These are phyloP conservation scores for Aspergillus nomiae DNA, from an alignment of 2,329 filamentous ascomycete genomes.

Conservation along the genomic window DNA sequence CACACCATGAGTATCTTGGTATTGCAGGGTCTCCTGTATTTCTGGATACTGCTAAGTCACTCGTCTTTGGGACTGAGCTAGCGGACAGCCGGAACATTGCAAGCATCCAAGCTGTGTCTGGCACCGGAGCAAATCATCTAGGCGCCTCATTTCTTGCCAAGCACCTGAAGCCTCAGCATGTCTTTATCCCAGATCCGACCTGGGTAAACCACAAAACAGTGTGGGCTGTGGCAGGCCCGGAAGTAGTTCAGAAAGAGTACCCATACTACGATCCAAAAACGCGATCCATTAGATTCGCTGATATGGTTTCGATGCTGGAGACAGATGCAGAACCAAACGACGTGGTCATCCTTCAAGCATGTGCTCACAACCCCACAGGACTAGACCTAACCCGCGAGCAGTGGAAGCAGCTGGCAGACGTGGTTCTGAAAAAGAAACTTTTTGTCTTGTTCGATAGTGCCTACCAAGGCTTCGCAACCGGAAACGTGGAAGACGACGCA, in stretches of 20 bases:
- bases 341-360: slow-evolving; percentile 84
- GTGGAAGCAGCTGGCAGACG: slow-evolving; percentile 75
- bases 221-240: slow-evolving; percentile 52
- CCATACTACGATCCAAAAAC: slow-evolving; percentile 75
- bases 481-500: slow-evolving; percentile 74
- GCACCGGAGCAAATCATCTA: slow-evolving; percentile 86
- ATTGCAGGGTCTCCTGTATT: slow-evolving; percentile 70
- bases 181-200: slow-evolving; percentile 87
- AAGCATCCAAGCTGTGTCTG: slow-evolving; percentile 87
- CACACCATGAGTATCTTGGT: slow-evolving; percentile 89
- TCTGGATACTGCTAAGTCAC: neutral
- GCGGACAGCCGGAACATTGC: slow-evolving; percentile 42
- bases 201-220: slow-evolving; percentile 96
- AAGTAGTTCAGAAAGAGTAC: slow-evolving; percentile 64
- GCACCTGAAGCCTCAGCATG: slow-evolving; percentile 69
- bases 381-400: slow-evolving; percentile 82
- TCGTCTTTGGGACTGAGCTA: neutral
- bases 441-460: slow-evolving; percentile 94
- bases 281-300: slow-evolving; percentile 26
- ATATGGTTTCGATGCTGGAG: slow-evolving; percentile 75
- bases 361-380: slow-evolving; percentile 94
- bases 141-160: slow-evolving; percentile 82
- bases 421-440: slow-evolving; percentile 72
- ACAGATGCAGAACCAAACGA: slow-evolving; percentile 75
- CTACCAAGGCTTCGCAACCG: slow-evolving; percentile 91